Percentiles rank a stretch among this genome's conserved stretches.
Evolutionary conservation across 495 filamentous ascomycete species (phyloP).

Genomic region (Jackrogersella multiformis): DNA sequence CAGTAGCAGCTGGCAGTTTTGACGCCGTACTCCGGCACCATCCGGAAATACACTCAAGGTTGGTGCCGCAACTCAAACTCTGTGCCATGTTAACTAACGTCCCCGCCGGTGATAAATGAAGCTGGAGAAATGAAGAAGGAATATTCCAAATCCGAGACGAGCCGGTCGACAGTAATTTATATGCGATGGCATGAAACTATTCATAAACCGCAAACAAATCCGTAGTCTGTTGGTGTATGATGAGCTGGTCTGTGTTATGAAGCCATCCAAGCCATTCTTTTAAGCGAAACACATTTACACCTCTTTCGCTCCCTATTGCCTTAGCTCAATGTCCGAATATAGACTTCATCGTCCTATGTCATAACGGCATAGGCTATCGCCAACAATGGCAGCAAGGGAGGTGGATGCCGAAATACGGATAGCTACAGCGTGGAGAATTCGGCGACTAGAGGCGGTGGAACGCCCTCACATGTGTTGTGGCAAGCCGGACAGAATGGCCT

Average conservation of each 20-base stretch:
- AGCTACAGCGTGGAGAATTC: conserved; percentile 29
- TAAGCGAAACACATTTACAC: not conserved
- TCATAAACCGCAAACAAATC: not conserved
- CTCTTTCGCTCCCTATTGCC: not conserved
- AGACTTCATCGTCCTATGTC: conserved; percentile 1
- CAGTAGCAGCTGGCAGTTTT: not conserved
- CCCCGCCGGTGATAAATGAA: conserved; percentile 8
- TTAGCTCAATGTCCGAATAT: not conserved
- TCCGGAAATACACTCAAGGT: conserved; percentile 23
- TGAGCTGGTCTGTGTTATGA: not conserved
- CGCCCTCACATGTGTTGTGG: conserved; percentile 8
- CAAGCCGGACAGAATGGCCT: conserved; percentile 6
- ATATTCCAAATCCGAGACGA: conserved; percentile 8
- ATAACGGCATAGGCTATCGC: conserved; percentile 14
- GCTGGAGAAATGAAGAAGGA: conserved; percentile 1
- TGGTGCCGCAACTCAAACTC: conserved; percentile 29
- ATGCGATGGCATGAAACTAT: not conserved
- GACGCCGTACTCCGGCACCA: conserved; percentile 17
- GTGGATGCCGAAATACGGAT: conserved; percentile 31
- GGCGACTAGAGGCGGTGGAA: conserved; percentile 31
- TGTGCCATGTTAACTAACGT: conserved; percentile 2
- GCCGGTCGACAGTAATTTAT: not conserved
- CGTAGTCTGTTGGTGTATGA: not conserved
- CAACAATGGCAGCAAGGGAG: conserved; percentile 12
- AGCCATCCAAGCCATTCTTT: conserved; percentile 5